Base-by-base conservation (phyloP, 345 rosid genomes). In the Melastoma malabathricum region DNA sequence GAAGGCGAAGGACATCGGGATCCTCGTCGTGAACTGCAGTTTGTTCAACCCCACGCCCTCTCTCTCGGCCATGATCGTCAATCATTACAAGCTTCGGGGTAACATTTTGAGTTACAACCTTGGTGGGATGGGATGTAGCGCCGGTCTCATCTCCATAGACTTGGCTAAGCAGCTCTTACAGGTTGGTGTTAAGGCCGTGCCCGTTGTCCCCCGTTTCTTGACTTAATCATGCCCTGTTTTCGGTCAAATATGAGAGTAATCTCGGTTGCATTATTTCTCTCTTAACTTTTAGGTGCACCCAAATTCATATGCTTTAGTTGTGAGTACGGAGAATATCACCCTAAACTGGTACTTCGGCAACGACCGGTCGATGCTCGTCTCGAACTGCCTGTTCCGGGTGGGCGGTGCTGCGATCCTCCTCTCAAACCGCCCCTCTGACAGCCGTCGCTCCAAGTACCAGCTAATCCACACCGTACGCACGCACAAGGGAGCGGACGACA, bases 351-450 rank as follows among this genome's bases (percentile, higher is more conserved):
- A 79, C 49, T 15, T 14, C 1, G 83, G 89, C 15, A 71, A 76
- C n/a, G 68, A 82, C 41, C 59, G 74, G 3, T 67, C 86, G 3
- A 82, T 78, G 86, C 74, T 82, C 15, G 63, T 79, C 48, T 57
- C 83, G 12, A 82, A 76, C 48, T 74, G 83, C 66, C 58, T 79
- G 50, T 82, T 76, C n/a, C 63, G 85, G 0, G 41, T 68, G 17
- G 81, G 89, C 0, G 81, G 83, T 0, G 81, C 79, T 0, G 86
- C 83, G 0, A 14, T 79, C 46, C 69, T 82, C 50, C 77, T 82
- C 48, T 72, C 89, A 10, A 82, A 82, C 56, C 22, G 34, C 2
- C 54, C 77, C 22, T 60, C 59, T 0, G 81, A 77, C 19, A 65
- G 73, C 1, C 48, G 46, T 13, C 68, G 39, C 2, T 68, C 83